phyloP scores from a whole-genome alignment of 2,329 filamentous ascomycete species.

The Alternaria consortialis region DNA sequence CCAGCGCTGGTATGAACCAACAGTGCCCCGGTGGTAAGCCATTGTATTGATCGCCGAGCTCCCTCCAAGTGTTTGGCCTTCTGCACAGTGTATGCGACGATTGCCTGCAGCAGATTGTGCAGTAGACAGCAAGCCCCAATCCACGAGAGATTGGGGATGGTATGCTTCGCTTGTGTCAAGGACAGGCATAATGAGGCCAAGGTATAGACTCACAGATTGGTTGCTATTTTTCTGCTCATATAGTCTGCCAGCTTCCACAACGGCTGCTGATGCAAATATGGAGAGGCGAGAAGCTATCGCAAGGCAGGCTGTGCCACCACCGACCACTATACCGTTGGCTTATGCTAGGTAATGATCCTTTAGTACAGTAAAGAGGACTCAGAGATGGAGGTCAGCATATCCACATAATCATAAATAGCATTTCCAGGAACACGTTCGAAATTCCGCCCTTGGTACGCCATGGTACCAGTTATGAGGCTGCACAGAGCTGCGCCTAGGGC shows the following conservation, averaged over 20 bases:
- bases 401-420: not conserved
- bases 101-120: constrained; percentile 27
- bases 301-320: constrained; percentile 41
- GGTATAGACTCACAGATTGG: constrained; percentile 35
- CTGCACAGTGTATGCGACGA: constrained; percentile 43
- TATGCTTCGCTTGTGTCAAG: constrained; percentile 29
- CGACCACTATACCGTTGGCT: constrained; percentile 27
- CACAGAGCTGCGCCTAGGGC: not conserved
- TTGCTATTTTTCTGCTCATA: constrained; percentile 43
- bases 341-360: not conserved
- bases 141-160: constrained; percentile 32
- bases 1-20: constrained; percentile 40
- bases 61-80: constrained; percentile 45
- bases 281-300: constrained; percentile 36
- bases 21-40: constrained; percentile 36
- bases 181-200: constrained; percentile 26
- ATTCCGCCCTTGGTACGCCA: not conserved
- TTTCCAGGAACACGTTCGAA: not conserved
- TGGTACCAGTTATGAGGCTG: not conserved
- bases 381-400: not conserved
- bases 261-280: constrained; percentile 31
- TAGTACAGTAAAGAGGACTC: not conserved
- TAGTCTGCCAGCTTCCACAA: constrained; percentile 39
- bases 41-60: constrained; percentile 39
- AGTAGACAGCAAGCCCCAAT: constrained; percentile 40